Evolutionary conservation across 2,329 filamentous ascomycete species (phyloP).

Genomic region (Epichloe sylvatica): DNA sequence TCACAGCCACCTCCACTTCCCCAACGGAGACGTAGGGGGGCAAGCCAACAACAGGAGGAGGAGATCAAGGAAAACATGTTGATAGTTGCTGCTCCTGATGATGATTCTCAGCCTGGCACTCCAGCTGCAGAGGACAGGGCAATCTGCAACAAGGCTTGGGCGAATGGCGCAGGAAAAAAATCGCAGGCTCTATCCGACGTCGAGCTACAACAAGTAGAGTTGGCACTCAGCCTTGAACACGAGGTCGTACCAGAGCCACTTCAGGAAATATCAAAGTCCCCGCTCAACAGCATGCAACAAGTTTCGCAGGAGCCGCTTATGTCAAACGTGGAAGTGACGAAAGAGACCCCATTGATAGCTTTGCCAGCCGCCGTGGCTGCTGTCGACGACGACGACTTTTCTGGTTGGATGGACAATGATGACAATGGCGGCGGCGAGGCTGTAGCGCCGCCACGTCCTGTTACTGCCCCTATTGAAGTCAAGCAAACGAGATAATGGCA

Average conservation of each 20-base stretch:
- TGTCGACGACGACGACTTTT: slow-evolving; percentile 11
- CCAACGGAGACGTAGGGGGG: slow-evolving; percentile 26
- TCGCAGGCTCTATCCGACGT: slow-evolving; percentile 6
- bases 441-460: neutral
- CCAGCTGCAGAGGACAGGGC: slow-evolving; percentile 27
- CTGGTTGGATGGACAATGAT: slow-evolving; percentile 16
- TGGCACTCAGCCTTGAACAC: neutral
- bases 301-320: neutral
- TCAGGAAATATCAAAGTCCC: neutral
- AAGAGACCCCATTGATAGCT: slow-evolving; percentile 5
- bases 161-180: neutral
- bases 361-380: slow-evolving; percentile 6
- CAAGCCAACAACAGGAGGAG: slow-evolving; percentile 21
- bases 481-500: neutral
- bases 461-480: neutral
- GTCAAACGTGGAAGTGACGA: neutral
- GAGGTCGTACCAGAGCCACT: neutral
- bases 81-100: slow-evolving; percentile 48
- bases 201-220: neutral
- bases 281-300: neutral
- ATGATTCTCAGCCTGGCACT: slow-evolving; percentile 45
- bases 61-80: slow-evolving; percentile 39
- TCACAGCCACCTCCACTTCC: slow-evolving; percentile 33
- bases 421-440: neutral
- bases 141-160: slow-evolving; percentile 9